Percentiles rank a stretch among this genome's conserved stretches.
Evolutionary conservation across 148 eudicot genomes (phyloP).

Genomic region (Amaranthus palmeri): DNA sequence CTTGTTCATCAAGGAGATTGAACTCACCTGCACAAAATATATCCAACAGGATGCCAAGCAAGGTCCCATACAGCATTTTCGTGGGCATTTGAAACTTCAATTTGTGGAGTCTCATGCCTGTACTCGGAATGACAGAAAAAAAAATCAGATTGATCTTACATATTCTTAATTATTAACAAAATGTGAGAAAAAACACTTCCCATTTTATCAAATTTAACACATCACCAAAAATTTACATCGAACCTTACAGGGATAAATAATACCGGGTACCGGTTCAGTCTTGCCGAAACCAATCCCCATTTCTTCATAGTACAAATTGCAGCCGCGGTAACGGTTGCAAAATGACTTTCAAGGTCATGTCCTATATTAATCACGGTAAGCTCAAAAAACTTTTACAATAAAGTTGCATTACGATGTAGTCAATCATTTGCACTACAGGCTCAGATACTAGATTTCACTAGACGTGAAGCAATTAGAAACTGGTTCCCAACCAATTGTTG

Average conservation of each 20-base stretch:
- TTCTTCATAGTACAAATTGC: no score
- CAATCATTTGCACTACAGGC: no score
- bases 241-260: neutral
- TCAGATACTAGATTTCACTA: no score
- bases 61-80: conserved; percentile 97
- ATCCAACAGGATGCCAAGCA: conserved; percentile 98
- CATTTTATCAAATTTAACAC: neutral
- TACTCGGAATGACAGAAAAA: conserved; percentile 16
- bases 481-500: no score
- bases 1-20: neutral
- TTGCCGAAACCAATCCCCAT: no score
- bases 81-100: conserved; percentile 85
- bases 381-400: no score
- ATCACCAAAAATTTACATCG: neutral
- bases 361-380: no score
- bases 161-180: neutral
- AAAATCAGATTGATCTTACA: conserved; percentile 1
- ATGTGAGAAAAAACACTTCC: neutral
- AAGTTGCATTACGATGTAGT: no score
- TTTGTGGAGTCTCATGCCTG: conserved; percentile 96
- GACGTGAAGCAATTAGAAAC: no score
- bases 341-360: no score
- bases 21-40: conserved; percentile 84
- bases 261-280: neutral
- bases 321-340: no score